phyloP scores from a whole-genome alignment of 83 land plant species.

The Thuja plicata region DNA sequence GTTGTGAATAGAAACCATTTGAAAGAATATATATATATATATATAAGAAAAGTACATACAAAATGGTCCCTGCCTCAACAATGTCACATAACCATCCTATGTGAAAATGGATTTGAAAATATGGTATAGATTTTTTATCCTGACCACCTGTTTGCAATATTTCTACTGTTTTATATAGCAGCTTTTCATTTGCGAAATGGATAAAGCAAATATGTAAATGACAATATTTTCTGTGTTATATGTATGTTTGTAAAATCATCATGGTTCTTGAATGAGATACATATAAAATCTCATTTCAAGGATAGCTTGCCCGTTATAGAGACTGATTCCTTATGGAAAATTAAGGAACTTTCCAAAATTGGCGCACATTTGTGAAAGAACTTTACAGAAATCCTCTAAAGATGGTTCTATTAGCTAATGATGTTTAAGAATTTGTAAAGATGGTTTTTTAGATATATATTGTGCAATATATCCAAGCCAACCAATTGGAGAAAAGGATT shows the following conservation, averaged over 20 bases:
- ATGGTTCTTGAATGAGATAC: neutral
- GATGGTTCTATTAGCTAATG: neutral
- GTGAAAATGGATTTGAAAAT: neutral
- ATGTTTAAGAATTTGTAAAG: neutral
- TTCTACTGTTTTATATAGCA: neutral
- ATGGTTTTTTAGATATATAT: neutral
- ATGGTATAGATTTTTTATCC: neutral
- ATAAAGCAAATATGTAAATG: neutral
- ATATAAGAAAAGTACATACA: neutral
- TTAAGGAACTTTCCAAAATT: neutral
- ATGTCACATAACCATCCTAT: neutral
- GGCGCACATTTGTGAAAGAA: neutral
- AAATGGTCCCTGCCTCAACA: neutral
- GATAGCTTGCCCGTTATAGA: neutral
- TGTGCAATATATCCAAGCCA: neutral
- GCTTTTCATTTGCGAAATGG: neutral
- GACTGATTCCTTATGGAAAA: neutral
- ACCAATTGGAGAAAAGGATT: neutral
- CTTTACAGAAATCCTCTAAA: neutral
- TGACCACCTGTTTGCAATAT: neutral
- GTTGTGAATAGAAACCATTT: neutral
- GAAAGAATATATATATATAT: no score
- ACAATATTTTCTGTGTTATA: neutral
- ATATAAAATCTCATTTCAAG: neutral
- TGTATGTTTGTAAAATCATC: neutral